phyloP scores from a whole-genome alignment of 805 yeast species.

The Lachancea meyersii region DNA sequence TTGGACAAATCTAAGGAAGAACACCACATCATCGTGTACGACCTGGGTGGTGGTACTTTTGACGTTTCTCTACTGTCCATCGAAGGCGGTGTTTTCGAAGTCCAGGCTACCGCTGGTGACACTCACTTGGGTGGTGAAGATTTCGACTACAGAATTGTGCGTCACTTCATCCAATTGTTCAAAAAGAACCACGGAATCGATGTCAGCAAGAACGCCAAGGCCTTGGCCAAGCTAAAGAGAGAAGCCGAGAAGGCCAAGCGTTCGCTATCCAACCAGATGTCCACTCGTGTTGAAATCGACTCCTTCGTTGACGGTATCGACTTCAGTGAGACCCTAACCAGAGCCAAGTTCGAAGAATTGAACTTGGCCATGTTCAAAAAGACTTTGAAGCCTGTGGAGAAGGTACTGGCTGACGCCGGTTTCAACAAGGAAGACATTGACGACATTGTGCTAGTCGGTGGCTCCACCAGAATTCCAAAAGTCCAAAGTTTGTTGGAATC shows the following conservation, averaged over 20 bases:
- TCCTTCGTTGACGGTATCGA: slow-evolving; percentile 92
- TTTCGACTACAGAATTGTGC: slow-evolving; percentile 82
- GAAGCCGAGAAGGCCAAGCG: slow-evolving; percentile 99
- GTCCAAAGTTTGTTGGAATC: slow-evolving; percentile 89
- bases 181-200: slow-evolving; percentile 91
- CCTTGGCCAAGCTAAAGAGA: slow-evolving; percentile 89
- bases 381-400: slow-evolving; percentile 93
- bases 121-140: slow-evolving; percentile 98
- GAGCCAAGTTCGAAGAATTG: slow-evolving; percentile 97
- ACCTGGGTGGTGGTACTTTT: slow-evolving; percentile 96
- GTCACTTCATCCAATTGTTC: slow-evolving; percentile 78
- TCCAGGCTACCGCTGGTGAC: slow-evolving; percentile 91
- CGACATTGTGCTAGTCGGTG: slow-evolving; percentile 97
- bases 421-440: slow-evolving; percentile 80
- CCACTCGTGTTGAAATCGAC: slow-evolving; percentile 93
- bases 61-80: slow-evolving; percentile 85
- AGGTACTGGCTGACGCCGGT: slow-evolving; percentile 90
- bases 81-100: slow-evolving; percentile 90
- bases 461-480: slow-evolving; percentile 98
- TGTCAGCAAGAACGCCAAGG: slow-evolving; percentile 71
- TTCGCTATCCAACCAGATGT: slow-evolving; percentile 89
- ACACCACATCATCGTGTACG: slow-evolving; percentile 86
- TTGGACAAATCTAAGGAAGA: slow-evolving; percentile 76
- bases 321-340: slow-evolving; percentile 88
- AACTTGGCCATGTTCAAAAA: slow-evolving; percentile 89